Evolutionary conservation across 495 filamentous ascomycete genomes (phyloP), one percentile per base, ranked within the genome.

Genomic region (Immersiella caudata): DNA sequence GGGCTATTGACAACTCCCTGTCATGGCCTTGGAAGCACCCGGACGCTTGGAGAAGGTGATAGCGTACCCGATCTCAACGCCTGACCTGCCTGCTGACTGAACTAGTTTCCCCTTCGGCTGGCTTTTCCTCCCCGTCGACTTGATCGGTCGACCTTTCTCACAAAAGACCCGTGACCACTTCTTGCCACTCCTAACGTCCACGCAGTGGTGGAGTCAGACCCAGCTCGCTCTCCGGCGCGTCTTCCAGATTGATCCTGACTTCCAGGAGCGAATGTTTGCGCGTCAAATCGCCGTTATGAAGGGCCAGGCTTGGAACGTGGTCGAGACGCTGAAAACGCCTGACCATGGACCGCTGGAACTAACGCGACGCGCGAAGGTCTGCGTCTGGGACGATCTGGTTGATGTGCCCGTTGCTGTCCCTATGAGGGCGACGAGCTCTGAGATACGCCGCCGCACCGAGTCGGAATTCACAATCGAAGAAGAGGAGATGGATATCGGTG

Each of bases 11-110:
- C 76, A 99, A 99, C 76, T 97, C 93, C 71, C 74, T 99, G 62
- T 98, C 95, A 8, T 99, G 96, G 92, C 95, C 95, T 11, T 99
- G 95, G 95, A 99, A 99, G 77, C 95, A 99, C 71, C 95, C 95
- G 0, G 95, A 99, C 82, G 94, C 95, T 35, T 89, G 87, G 87
- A 79, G 87, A 69, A 84, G 82, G 82, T 84, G 68, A 62, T 14
- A 27, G 18, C 11, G 4, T 6, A 21, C 49, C 20, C 18, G 8
- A 21, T 12, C 24, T 11, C 5, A 4, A 3, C 29, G 4, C 29
- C 29, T 4, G 18, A 27, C 11, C n/a, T 2, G 20, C 20, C 1
- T 67, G 25, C 72, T 73, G 59, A 73, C 55, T 5, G 9, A 6
- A 2, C 22, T 50, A 96, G 93, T 78, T 99, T 97, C 74, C 95